Evolutionary conservation across 2,329 filamentous ascomycete species (phyloP), one percentile per base, ranked within the genome.

Genomic region (Cercospora brassicicola): DNA sequence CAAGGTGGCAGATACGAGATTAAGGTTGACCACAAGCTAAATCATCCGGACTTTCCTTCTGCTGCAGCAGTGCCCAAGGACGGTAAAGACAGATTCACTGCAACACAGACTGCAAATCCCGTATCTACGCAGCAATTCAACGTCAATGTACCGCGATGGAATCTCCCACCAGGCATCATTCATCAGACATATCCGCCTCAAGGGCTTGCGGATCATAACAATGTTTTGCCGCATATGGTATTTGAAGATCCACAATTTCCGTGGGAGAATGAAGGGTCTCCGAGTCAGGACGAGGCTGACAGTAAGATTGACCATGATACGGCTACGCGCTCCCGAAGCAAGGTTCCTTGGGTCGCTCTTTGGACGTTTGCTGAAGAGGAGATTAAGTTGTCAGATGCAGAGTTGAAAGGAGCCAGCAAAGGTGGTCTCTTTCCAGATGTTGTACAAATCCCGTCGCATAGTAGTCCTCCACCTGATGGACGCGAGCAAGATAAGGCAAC

Each of bases 141-240:
- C 4, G 53, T 56, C 23, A 56, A 30, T 31, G 53, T 30, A 11
- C 53, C 53, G 3, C 23, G 53, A 56, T 56, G 11, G 11, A 30
- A 28, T 15, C 23, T 56, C 11, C 53, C 53, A 18, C 53, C 53
- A 11, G 53, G 23, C 11, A n/a, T 30, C 5, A 56, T 56, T 11
- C 23, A 56, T 56, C 23, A 28, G 23, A 30, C 11, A 2, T 56
- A 56, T 18, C 53, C 53, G 10, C 64, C 60, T 11, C 55, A 63
- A 30, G 67, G 67, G 5, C 13, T 33, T 2, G 51, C 23, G 4
- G 67, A 67, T 31, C 53, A 69, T 9, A 45, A 30, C 30, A 67
- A 64, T 26, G 56, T 66, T 48, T 53, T 69, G 11, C 67, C 67
- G 9, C 67, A 69, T 26, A 66, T 69, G 13, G 42, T 59, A 7